These are phyloP conservation scores for Royoungia palumana DNA, from an alignment of 768 basidiomycete species.

Conservation along the genomic window DNA sequence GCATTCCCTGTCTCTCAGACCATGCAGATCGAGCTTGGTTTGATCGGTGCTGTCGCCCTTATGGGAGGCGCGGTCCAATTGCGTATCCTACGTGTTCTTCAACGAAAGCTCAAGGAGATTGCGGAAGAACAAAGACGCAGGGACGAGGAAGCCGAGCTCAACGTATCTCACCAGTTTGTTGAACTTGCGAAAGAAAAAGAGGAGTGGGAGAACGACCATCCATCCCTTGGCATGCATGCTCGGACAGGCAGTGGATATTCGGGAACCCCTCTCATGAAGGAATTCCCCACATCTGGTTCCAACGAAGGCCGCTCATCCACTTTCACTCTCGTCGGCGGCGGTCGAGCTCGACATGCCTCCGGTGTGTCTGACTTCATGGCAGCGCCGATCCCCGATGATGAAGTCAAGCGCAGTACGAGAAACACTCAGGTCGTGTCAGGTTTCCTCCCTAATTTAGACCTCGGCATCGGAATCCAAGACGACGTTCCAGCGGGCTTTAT, in stretches of 20 bases:
- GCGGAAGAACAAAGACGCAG: slow-evolving; percentile 66
- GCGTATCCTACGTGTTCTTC: slow-evolving; percentile 77
- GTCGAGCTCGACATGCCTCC: slow-evolving; percentile 60
- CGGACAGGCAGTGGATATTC: slow-evolving; percentile 64
- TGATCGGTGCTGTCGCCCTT: slow-evolving; percentile 77
- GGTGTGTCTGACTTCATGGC: slow-evolving; percentile 73
- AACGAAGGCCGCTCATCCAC: slow-evolving; percentile 41
- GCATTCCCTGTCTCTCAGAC: slow-evolving; percentile 82
- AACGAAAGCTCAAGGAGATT: slow-evolving; percentile 76
- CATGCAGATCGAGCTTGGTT: slow-evolving; percentile 91
- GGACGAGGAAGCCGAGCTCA: slow-evolving; percentile 72
- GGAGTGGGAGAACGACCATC: slow-evolving; percentile 88
- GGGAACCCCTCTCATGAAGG: slow-evolving; percentile 64
- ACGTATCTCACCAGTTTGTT: slow-evolving; percentile 67
- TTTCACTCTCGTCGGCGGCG: slow-evolving; percentile 47
- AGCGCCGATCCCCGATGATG: slow-evolving; percentile 60
- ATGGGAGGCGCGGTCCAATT: slow-evolving; percentile 91
- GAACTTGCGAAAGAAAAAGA: slow-evolving; percentile 65
- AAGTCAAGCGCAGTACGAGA: slow-evolving; percentile 49
- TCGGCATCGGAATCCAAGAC: slow-evolving; percentile 70
- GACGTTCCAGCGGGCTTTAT: slow-evolving; percentile 75
- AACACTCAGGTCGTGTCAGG: slow-evolving; percentile 48
- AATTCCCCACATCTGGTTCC: slow-evolving; percentile 50
- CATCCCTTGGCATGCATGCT: slow-evolving; percentile 55
- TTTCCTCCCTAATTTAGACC: slow-evolving; percentile 66